These are phyloP conservation scores for Thuidium tamariscinum DNA, from an alignment of 225 moss, liverwort and hornwort genomes.

Conservation along the genomic window DNA sequence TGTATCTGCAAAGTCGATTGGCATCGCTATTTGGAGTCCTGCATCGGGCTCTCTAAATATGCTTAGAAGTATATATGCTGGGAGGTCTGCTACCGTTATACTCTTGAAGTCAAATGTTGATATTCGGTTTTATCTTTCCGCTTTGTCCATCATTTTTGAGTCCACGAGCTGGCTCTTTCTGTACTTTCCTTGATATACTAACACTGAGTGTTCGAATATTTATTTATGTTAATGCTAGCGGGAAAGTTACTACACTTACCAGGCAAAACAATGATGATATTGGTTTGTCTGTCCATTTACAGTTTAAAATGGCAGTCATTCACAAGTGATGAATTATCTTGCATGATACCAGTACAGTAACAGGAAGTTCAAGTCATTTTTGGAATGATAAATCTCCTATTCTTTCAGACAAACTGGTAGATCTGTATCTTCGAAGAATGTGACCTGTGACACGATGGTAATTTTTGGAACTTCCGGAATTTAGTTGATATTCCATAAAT, in stretches of 20 bases:
- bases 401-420: background rate
- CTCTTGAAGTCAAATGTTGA: slow-evolving; percentile 1
- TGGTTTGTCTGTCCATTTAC: background rate
- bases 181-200: background rate
- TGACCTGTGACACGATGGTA: background rate
- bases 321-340: background rate
- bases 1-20: background rate
- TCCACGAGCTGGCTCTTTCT: background rate
- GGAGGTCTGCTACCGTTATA: background rate
- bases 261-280: background rate
- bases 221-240: background rate
- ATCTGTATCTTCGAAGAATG: background rate
- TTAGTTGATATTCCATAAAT: background rate
- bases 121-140: background rate
- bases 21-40: background rate
- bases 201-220: background rate
- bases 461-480: background rate
- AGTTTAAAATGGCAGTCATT: background rate
- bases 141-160: background rate
- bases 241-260: background rate
- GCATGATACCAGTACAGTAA: background rate
- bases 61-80: slow-evolving; percentile 11
- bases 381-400: background rate
- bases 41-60: background rate
- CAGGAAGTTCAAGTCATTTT: background rate